A percentile compares a stretch with the other conserved stretches of the same genome.
These are phyloP conservation scores for Miscanthus lutarioriparius DNA, from an alignment of 176 grass and related monocot species.

Conservation along the genomic window DNA sequence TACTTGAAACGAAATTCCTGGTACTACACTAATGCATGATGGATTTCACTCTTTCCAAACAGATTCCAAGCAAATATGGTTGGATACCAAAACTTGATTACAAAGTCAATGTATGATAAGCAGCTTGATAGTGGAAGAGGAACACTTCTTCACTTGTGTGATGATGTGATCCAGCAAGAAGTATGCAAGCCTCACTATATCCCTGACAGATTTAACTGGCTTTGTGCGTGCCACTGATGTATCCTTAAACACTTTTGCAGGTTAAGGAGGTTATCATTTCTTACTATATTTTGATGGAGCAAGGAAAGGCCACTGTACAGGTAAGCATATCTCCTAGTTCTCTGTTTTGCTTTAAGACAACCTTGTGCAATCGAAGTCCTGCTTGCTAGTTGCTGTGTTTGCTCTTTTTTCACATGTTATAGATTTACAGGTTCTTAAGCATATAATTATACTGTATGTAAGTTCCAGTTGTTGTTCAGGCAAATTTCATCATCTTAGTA, in stretches of 20 bases:
- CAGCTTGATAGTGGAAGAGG: constrained; percentile 95
- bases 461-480: neutral
- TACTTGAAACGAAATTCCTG: neutral
- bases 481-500: neutral
- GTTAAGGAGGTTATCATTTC: constrained; percentile 94
- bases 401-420: neutral
- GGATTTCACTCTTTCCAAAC: constrained; percentile 6
- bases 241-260: constrained; percentile 40
- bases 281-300: constrained; percentile 89
- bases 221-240: neutral
- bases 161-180: constrained; percentile 98
- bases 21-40: neutral
- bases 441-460: neutral
- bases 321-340: constrained; percentile 23
- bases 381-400: neutral
- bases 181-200: constrained; percentile 36
- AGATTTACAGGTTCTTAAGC: neutral
- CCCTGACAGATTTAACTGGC: neutral
- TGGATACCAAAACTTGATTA: constrained; percentile 87
- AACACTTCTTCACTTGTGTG: constrained; percentile 90
- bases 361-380: no score
- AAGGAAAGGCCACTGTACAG: constrained; percentile 65
- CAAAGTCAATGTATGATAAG: constrained; percentile 96
- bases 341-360: neutral
- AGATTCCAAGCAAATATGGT: constrained; percentile 89